Evolutionary conservation across 1,284 basidiomycete species (phyloP), one percentile per base, ranked within the genome.

Genomic region (Apiotrichum mycotoxinovorans): DNA sequence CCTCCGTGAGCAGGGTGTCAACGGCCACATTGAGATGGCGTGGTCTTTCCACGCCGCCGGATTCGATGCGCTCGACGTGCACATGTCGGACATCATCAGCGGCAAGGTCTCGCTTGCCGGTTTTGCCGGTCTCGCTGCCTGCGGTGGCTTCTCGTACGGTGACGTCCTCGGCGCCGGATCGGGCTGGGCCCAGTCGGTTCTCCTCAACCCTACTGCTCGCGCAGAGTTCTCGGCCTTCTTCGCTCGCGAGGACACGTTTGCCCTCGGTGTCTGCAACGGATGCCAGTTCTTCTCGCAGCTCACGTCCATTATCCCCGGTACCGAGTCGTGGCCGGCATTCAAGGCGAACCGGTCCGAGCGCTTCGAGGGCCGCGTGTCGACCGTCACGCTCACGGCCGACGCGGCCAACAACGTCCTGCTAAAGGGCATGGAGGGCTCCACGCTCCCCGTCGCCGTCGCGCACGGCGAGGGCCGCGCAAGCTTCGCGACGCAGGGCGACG

Each of bases 91-190:
- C 74, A 85, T 99, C 72, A 85, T 98, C 66, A 80, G 80, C 35
- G 90, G 91, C 47, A 71, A 73, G 15, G 78, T 87, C 47, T 82
- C 80, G 42, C 82, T 99, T 22, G 61, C 75, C 8, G 76, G 78
- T 47, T 98, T 98, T 81, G 83, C 84, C 37, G 96, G 96, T 56
- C 74, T 98, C 53, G 95, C 90, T 2, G 95, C 95, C 0, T 98
- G 94, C 70, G 95, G 95, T 57, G 95, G 95, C 8, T 99, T 99
- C 82, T 97, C 94, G 14, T 99, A 97, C 71, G 96, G 95, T 52
- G 95, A 98, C 76, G 95, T 98, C 15, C 84, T 99, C 12, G 95
- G 96, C 37, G 95, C 96, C 7, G 96, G 95, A 17, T 93, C 89
- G 71, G 96, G 96, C 35, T 99, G 96, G 96, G 94, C 95, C 8